Evolutionary conservation across 768 basidiomycete species (phyloP).

Genomic region (Hortiboletus campestris): DNA sequence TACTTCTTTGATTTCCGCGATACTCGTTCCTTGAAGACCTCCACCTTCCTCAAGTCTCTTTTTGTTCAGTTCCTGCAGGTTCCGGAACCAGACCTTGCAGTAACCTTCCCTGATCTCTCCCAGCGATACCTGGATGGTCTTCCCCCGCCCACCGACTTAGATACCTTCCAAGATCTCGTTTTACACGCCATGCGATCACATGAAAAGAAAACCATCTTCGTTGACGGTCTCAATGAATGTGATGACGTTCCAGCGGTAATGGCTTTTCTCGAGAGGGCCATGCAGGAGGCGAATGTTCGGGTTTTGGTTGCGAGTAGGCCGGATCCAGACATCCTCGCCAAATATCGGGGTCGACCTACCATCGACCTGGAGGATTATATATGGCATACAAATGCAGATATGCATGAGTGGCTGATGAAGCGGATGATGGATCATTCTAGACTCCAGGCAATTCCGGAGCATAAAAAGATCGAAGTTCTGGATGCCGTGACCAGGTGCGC

Average conservation of each 20-base stretch:
- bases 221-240: constrained; percentile 29
- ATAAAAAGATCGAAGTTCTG: constrained; percentile 21
- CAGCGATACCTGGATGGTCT: constrained; percentile 14
- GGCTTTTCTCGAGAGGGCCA: constrained; percentile 22
- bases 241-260: constrained; percentile 19
- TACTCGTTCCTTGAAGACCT: constrained; percentile 13
- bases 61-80: constrained; percentile 28
- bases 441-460: constrained; percentile 22
- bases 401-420: constrained; percentile 25
- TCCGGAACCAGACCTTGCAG: constrained; percentile 17
- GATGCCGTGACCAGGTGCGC: constrained; percentile 9
- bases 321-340: constrained; percentile 16
- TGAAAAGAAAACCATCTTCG: constrained; percentile 20
- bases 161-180: constrained; percentile 14
- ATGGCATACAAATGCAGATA: constrained; percentile 18
- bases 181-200: constrained; percentile 24
- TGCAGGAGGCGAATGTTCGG: constrained; percentile 24
- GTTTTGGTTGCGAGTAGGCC: constrained; percentile 24
- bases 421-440: constrained; percentile 25
- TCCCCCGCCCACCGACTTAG: constrained; percentile 18
- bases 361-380: constrained; percentile 25
- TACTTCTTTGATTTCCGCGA: constrained; percentile 32
- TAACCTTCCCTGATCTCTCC: constrained; percentile 22
- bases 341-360: constrained; percentile 19
- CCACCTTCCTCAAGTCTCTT: constrained; percentile 24